A percentile compares a stretch with the other conserved stretches of the same genome.
phyloP scores from a whole-genome alignment of 441 rosid species.

The Aleurites moluccanus region DNA sequence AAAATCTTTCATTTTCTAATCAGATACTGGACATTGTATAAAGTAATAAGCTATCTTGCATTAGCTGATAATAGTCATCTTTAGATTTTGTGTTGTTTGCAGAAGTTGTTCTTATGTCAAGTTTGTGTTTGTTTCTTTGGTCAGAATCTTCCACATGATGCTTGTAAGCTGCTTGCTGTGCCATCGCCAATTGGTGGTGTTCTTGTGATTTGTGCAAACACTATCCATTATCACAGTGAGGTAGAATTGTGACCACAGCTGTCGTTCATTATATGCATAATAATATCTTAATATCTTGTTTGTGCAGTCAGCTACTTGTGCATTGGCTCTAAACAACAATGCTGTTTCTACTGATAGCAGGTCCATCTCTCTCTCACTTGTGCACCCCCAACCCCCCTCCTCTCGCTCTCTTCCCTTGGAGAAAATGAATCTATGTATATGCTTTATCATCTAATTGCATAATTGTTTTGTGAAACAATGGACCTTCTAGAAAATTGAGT shows the following conservation, averaged over 20 bases:
- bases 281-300: constrained; percentile 31
- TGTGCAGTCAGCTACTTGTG: constrained; percentile 91
- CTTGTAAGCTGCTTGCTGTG: constrained; percentile 95
- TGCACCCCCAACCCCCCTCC: background rate
- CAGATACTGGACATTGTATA: background rate
- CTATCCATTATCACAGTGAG: constrained; percentile 97
- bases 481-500: background rate
- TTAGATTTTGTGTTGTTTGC: background rate
- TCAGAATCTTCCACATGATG: constrained; percentile 97
- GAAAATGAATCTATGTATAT: background rate
- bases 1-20: constrained; percentile 5
- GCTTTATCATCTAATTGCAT: background rate
- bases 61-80: background rate
- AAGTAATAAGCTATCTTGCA: background rate
- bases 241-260: constrained; percentile 35
- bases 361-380: constrained; percentile 31
- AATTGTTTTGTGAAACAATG: background rate
- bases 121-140: constrained; percentile 21
- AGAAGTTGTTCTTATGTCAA: constrained; percentile 8
- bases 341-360: constrained; percentile 84
- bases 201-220: constrained; percentile 83
- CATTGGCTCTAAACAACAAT: constrained; percentile 83
- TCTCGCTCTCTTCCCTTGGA: constrained; percentile 1
- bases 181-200: constrained; percentile 99
- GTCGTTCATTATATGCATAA: constrained; percentile 3